phyloP scores from a whole-genome alignment of 371 early-diverging fungal genomes.

The Rhizopus microsporus region DNA sequence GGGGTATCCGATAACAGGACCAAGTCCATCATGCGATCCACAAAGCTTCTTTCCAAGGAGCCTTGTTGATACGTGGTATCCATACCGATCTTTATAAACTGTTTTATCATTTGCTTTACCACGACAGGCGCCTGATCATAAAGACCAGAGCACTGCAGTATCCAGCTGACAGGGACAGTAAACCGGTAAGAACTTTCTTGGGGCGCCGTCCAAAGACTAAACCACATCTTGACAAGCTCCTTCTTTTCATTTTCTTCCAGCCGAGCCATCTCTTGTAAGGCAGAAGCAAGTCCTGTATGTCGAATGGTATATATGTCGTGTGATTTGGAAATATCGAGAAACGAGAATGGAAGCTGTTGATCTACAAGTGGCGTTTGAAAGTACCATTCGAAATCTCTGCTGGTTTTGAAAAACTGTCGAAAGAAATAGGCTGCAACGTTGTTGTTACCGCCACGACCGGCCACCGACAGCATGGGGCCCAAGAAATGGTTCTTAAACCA shows the following conservation, averaged over 20 bases:
- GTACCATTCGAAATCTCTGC: constrained; percentile 40
- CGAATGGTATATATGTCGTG: constrained; percentile 31
- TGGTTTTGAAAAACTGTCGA: constrained; percentile 32
- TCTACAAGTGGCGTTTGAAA: constrained; percentile 26
- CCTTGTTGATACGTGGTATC: neutral
- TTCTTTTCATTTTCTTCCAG: constrained; percentile 24
- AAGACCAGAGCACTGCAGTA: constrained; percentile 38
- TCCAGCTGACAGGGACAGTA: constrained; percentile 36
- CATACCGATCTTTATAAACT: constrained; percentile 24
- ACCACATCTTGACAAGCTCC: constrained; percentile 32
- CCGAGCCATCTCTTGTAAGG: constrained; percentile 37
- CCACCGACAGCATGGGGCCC: constrained; percentile 21
- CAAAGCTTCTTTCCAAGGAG: constrained; percentile 14
- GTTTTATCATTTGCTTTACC: constrained; percentile 37
- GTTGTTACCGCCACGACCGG: constrained; percentile 13
- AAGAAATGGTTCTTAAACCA: constrained; percentile 46
- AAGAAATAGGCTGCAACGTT: constrained; percentile 32
- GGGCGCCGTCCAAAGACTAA: constrained; percentile 24
- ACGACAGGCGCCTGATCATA: constrained; percentile 45
- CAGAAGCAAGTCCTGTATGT: constrained; percentile 30
- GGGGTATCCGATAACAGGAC: constrained; percentile 38
- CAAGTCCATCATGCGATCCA: constrained; percentile 34
- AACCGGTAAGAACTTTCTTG: constrained; percentile 11
- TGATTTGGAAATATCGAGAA: constrained; percentile 21
- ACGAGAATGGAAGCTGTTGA: constrained; percentile 12